Conservation (phyloP, 805 yeast genomes). For the Yarrowia deformans region DNA sequence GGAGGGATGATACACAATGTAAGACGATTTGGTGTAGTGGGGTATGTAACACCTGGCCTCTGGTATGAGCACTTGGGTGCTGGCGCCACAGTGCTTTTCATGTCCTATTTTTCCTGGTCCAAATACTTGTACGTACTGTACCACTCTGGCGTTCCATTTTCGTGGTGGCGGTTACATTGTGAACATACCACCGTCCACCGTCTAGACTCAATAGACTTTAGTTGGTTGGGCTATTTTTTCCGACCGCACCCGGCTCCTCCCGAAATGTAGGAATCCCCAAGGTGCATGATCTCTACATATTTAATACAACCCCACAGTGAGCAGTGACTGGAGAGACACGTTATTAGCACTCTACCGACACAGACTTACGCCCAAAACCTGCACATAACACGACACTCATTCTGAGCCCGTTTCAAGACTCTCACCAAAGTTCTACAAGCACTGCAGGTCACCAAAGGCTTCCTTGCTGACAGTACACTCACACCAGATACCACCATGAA, state of each 20-base stretch:
- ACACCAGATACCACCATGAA: conserved; percentile 42
- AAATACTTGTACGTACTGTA: too few species aligned
- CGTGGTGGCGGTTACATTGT: conserved; percentile 1
- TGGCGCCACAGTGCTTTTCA: too few species aligned
- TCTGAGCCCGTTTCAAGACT: too few species aligned
- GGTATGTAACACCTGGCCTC: too few species aligned
- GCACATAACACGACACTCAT: too few species aligned
- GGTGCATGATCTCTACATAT: conserved; percentile 36
- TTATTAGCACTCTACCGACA: too few species aligned
- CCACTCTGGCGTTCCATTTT: background rate
- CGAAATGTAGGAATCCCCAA: conserved; percentile 35
- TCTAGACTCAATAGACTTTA: background rate
- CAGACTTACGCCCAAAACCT: background rate
- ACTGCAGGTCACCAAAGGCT: too few species aligned
- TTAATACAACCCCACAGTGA: conserved; percentile 17
- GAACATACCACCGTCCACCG: background rate
- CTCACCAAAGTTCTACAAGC: too few species aligned
- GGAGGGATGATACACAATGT: background rate
- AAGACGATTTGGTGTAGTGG: too few species aligned
- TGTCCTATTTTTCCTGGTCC: too few species aligned
- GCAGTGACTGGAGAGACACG: background rate
- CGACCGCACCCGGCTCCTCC: conserved; percentile 20
- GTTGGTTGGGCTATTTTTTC: conserved; percentile 27
- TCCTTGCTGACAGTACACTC: too few species aligned
- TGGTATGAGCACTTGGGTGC: too few species aligned